Conservation (phyloP, 129 eudicot genomes). For the Mikania micrantha region DNA sequence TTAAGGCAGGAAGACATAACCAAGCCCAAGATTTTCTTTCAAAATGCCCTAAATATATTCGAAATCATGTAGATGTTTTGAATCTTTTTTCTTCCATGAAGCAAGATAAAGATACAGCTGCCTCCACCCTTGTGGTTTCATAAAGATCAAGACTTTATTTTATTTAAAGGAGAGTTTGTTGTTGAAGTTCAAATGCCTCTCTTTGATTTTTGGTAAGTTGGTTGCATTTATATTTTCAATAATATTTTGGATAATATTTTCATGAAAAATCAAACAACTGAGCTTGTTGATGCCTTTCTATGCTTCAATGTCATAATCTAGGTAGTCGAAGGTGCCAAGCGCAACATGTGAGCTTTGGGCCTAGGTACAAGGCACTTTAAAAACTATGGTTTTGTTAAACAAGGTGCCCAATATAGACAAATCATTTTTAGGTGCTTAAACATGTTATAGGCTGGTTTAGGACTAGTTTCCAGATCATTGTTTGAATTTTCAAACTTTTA, state of each 20-base stretch:
- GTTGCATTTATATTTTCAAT: slow-evolving; percentile 6
- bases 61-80: slow-evolving; percentile 70
- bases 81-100: slow-evolving; percentile 45
- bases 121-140: slow-evolving; percentile 32
- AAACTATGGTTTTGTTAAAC: too few species aligned
- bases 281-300: slow-evolving; percentile 9
- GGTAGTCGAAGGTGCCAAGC: too few species aligned
- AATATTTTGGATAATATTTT: too few species aligned
- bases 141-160: slow-evolving; percentile 18
- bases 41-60: slow-evolving; percentile 55
- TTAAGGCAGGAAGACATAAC: slow-evolving; percentile 53
- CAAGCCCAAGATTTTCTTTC: slow-evolving; percentile 76
- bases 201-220: slow-evolving; percentile 22
- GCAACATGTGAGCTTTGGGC: too few species aligned
- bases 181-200: slow-evolving; percentile 12
- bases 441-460: too few species aligned
- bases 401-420: too few species aligned
- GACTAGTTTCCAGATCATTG: too few species aligned
- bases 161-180: slow-evolving; percentile 17
- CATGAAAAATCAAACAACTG: not conserved
- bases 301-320: not conserved
- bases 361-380: too few species aligned
- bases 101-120: slow-evolving; percentile 23
- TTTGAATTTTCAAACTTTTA: too few species aligned
- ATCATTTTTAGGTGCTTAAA: too few species aligned